These are phyloP conservation scores for Barnettozyma botsteinii DNA, from an alignment of 805 yeast species.

Conservation along the genomic window DNA sequence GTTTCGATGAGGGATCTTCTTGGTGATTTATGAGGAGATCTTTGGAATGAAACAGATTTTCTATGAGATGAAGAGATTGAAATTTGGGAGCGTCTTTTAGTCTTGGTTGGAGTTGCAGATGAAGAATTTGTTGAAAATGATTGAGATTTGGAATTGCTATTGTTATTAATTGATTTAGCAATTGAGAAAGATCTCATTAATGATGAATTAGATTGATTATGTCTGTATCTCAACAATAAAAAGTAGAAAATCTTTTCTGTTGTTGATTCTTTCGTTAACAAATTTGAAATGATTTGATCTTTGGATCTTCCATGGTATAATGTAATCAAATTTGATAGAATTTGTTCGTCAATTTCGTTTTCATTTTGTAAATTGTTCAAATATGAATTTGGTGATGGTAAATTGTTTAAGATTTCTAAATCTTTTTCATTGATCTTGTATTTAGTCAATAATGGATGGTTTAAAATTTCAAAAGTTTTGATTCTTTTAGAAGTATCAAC, in stretches of 20 bases:
- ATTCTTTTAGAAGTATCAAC: slow-evolving; percentile 70
- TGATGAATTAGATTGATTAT: slow-evolving; percentile 46
- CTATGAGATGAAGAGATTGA: slow-evolving; percentile 45
- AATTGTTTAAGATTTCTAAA: slow-evolving; percentile 24
- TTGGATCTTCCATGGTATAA: slow-evolving; percentile 75
- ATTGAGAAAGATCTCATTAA: slow-evolving; percentile 26
- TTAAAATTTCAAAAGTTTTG: slow-evolving; percentile 56
- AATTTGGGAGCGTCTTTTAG: slow-evolving; percentile 37
- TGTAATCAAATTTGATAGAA: slow-evolving; percentile 67
- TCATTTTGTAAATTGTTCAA: slow-evolving; percentile 21
- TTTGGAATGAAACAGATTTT: slow-evolving; percentile 42
- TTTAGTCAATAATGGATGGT: slow-evolving; percentile 75
- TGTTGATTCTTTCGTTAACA: slow-evolving; percentile 51
- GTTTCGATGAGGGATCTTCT: slow-evolving; percentile 23
- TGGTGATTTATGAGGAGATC: slow-evolving; percentile 16
- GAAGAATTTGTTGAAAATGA: slow-evolving; percentile 8
- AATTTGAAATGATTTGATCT: slow-evolving; percentile 46
- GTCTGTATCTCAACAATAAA: slow-evolving; percentile 66
- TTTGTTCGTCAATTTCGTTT: slow-evolving; percentile 64
- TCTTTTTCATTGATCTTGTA: slow-evolving; percentile 35
- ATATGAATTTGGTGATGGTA: slow-evolving; percentile 28
- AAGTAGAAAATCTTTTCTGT: slow-evolving; percentile 81
- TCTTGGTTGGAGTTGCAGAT: slow-evolving; percentile 28
- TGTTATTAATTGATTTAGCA: slow-evolving; percentile 25
- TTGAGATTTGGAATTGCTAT: slow-evolving; percentile 3